Percentiles rank a stretch among this genome's conserved stretches.
These are phyloP conservation scores for Fusarium liriodendri DNA, from an alignment of 2,329 filamentous ascomycete species.

Conservation along the genomic window DNA sequence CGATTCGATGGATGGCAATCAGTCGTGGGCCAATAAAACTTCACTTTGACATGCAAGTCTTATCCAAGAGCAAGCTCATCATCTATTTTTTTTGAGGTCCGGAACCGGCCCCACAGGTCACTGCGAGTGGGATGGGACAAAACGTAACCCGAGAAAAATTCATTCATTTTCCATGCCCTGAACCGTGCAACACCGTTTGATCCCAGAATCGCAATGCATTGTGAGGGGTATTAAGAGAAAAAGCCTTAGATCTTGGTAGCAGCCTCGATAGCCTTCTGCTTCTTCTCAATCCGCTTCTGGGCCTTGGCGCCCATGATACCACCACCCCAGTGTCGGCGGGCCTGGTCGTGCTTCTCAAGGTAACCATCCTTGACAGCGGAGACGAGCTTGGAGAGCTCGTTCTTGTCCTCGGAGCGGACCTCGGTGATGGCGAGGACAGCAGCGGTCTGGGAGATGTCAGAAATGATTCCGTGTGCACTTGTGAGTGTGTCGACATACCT, in stretches of 20 bases:
- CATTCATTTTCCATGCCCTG: slow-evolving; percentile 57
- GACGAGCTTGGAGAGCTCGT: slow-evolving; percentile 95
- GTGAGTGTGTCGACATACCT: slow-evolving; percentile 65
- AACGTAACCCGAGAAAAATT: slow-evolving; percentile 52
- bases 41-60: slow-evolving; percentile 24
- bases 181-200: slow-evolving; percentile 55
- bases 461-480: not conserved
- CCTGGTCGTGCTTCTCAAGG: slow-evolving; percentile 93
- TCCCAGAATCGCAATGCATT: slow-evolving; percentile 54
- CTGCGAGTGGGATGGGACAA: slow-evolving; percentile 44
- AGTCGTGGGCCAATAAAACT: not conserved
- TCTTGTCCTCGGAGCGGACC: slow-evolving; percentile 98
- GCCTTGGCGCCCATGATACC: slow-evolving; percentile 99
- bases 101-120: slow-evolving; percentile 41
- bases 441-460: slow-evolving; percentile 79
- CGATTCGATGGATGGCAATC: not conserved
- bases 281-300: slow-evolving; percentile 80
- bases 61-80: slow-evolving; percentile 44
- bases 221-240: slow-evolving; percentile 52
- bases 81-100: slow-evolving; percentile 51
- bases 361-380: slow-evolving; percentile 98
- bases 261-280: slow-evolving; percentile 90
- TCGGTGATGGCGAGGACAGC: slow-evolving; percentile 96
- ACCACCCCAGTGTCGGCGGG: slow-evolving; percentile 96
- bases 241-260: slow-evolving; percentile 94